Conservation (phyloP, 495 filamentous ascomycete species). For the Aspergillus mulundensis region DNA sequence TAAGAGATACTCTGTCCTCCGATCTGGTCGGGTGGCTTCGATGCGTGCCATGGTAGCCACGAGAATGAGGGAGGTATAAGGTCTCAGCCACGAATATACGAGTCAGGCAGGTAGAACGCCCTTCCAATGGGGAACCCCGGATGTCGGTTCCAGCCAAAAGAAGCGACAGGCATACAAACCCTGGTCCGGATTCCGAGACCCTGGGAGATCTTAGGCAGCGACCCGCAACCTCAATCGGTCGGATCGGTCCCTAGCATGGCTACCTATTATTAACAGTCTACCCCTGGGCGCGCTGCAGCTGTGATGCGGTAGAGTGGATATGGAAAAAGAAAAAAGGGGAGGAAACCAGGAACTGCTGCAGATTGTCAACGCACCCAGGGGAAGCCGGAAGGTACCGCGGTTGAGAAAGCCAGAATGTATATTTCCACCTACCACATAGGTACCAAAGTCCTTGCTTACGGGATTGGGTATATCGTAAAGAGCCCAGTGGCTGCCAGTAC, state of each 20-base stretch:
- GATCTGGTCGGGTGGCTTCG: no score
- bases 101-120: no score
- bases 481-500: no score
- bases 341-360: neutral
- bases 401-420: neutral
- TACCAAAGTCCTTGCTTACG: neutral
- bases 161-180: neutral
- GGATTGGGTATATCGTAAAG: no score
- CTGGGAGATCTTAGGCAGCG: slow-evolving; percentile 6
- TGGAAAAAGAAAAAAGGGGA: neutral
- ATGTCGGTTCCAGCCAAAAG: neutral
- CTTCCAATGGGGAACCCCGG: no score
- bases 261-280: neutral
- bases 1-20: no score
- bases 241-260: neutral
- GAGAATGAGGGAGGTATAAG: no score
- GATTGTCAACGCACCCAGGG: neutral
- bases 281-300: neutral
- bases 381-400: neutral
- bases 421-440: neutral
- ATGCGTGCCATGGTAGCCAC: no score
- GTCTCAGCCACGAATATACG: no score
- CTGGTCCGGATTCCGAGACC: neutral
- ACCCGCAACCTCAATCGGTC: neutral
- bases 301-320: neutral